Conservation (phyloP, 1,284 basidiomycete genomes). For the Farysia itapuensis region DNA sequence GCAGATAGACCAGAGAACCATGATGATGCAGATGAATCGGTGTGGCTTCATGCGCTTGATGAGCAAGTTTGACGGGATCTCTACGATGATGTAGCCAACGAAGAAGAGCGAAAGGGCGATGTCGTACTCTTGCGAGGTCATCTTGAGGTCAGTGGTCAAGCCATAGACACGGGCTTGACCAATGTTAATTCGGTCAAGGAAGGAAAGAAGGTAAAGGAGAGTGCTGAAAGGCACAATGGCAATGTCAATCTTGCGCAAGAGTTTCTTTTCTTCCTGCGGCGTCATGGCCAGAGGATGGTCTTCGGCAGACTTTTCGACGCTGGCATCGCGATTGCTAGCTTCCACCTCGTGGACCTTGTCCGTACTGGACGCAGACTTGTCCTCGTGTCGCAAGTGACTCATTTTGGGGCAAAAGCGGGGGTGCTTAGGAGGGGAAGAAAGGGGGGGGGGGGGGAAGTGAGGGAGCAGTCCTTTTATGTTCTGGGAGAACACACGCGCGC, state of each 20-base stretch:
- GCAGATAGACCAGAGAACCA: conserved; percentile 66
- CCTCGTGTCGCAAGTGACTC: not conserved
- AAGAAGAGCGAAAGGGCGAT: conserved; percentile 40
- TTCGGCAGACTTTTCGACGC: not conserved
- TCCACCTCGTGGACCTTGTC: not conserved
- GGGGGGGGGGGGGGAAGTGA: too few species aligned
- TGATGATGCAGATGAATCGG: conserved; percentile 65
- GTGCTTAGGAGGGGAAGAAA: too few species aligned
- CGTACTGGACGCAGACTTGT: not conserved
- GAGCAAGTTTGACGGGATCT: conserved; percentile 57
- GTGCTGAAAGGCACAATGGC: conserved; percentile 46
- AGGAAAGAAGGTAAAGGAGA: conserved; percentile 43
- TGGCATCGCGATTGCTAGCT: not conserved
- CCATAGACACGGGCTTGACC: conserved; percentile 44
- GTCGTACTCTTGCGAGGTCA: conserved; percentile 23
- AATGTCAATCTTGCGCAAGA: conserved; percentile 53
- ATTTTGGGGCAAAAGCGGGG: too few species aligned
- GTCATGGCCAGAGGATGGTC: conserved; percentile 9
- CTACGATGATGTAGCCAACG: conserved; percentile 42
- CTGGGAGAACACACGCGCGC: too few species aligned
- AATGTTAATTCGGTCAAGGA: conserved; percentile 64
- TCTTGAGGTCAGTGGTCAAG: conserved; percentile 20
- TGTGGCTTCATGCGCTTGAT: conserved; percentile 72
- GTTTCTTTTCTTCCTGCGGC: conserved; percentile 47
- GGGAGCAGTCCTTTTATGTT: too few species aligned